Conservation (phyloP, 768 basidiomycete species). For the Tricholoma flavovirens region DNA sequence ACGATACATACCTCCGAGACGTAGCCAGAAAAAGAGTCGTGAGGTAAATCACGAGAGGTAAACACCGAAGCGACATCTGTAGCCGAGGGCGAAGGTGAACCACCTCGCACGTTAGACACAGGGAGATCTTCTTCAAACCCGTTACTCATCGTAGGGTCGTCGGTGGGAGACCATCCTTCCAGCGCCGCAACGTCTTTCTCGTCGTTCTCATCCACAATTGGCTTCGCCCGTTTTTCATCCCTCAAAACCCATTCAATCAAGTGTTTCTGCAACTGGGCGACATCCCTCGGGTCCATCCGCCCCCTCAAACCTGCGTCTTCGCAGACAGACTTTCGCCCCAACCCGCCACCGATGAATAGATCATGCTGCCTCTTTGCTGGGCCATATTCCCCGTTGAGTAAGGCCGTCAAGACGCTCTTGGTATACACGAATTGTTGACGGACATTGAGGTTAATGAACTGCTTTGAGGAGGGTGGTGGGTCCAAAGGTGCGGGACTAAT, state of each 20-base stretch:
- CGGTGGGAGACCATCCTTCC: background rate
- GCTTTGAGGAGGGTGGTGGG: constrained; percentile 34
- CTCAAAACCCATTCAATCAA: constrained; percentile 42
- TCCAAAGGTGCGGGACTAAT: constrained; percentile 37
- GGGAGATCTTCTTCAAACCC: constrained; percentile 2
- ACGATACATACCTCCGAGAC: background rate
- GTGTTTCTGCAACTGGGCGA: constrained; percentile 28
- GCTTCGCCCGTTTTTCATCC: constrained; percentile 14
- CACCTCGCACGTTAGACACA: constrained; percentile 1
- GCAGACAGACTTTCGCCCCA: constrained; percentile 34
- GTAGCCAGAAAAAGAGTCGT: background rate
- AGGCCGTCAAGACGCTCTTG: constrained; percentile 55
- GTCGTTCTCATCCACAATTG: constrained; percentile 11
- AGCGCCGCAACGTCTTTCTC: constrained; percentile 4
- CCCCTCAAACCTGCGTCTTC: constrained; percentile 33
- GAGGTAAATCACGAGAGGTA: background rate
- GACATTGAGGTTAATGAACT: constrained; percentile 47
- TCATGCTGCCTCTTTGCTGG: constrained; percentile 48
- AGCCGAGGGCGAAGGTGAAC: constrained; percentile 17
- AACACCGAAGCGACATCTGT: background rate
- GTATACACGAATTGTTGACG: constrained; percentile 59
- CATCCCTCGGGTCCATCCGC: constrained; percentile 35
- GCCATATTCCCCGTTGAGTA: constrained; percentile 49
- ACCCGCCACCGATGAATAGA: constrained; percentile 55
- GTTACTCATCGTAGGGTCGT: background rate